Evolutionary conservation across 371 early-diverging fungal species (phyloP), one percentile per base, ranked within the genome.

Genomic region (Mortierella sp.): DNA sequence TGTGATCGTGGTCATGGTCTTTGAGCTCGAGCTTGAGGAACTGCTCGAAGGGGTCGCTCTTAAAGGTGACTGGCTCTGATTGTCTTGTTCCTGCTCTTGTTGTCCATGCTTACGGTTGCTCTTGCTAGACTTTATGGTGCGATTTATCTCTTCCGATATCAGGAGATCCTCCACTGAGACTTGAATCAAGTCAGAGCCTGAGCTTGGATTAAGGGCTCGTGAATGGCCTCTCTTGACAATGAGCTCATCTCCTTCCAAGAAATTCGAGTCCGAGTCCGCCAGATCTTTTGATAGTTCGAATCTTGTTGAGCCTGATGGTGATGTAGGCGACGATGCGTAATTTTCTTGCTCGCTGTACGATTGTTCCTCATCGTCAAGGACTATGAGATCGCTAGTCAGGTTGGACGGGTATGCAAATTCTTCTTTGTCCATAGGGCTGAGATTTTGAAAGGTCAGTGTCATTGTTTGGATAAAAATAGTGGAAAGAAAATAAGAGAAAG

Each of bases 131-230:
- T 68, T 72, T 62, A 79, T 68, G 3, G 74, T 79, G n/a, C 64
- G 71, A 52, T 39, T 45, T 12, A 65, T 51, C 30, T 75, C 75
- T 30, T 80, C 72, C 9, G 72, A 71, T 68, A 75, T 75, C 61
- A 80, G 51, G 43, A 80, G 70, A 35, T 80, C 80, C 66, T 80
- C 80, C 22, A 80, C 80, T 20, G 80, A 65, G 59, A 80, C 80
- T 49, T 75, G 80, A 59, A 80, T 30, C 16, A 80, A 72, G 58
- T 80, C 80, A 22, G 80, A 80, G 2, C 75, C 80, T 22, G 75
- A 75, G 54, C 80, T 80, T 4, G 58, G 18, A 20, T 77, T 72
- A 65, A 30, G 55, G 43, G 24, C 45, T 61, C 74, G 66, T 22
- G 52, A 73, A 40, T 72, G 73, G 16, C 67, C 57, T 61, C 64